Base-by-base conservation (phyloP, 306 rosid species). In the Gillenia trifoliata region DNA sequence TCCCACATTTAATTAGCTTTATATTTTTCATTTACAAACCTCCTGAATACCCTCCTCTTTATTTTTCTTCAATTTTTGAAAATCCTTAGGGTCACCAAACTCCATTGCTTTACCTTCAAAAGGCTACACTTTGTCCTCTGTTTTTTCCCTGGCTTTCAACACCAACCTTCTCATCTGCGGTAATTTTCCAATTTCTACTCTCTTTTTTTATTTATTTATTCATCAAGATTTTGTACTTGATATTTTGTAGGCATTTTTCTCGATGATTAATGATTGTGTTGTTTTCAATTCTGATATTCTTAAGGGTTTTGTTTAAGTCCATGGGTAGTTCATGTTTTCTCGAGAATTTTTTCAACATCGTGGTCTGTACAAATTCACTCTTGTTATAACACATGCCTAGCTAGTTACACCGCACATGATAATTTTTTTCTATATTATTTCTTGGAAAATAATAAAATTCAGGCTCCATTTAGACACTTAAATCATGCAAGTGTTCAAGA, bases 31-130 rank as follows among this genome's bases (percentile, higher is more conserved):
- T 54, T 54, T 52, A 19, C 22, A 70, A 34, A 59, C 49, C 40
- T 70, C 74, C 50, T n/a, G 20, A 31, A 71, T 56, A 23, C 49
- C 6, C 50, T 70, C 74, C 17, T 20, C 33, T 54, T 71, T 49
- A 26, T 10, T 23, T 22, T 34, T 31, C 33, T 71, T 52, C 33
- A 12, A 19, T 11, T 70, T 38, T 15, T 70, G 8, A n/a, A 20
- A n/a, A 11, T 23, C 38, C 11, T 28, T 19, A 50, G 62, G 73
- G 61, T 49, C 43, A 29, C 45, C 45, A 30, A n/a, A 41, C 38
- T 49, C 34, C 36, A 16, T 36, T 36, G 11, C 40, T 1, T 2
- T 7, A 28, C 31, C 75, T 34, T 71, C 38, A 36, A 16, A 34
- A n/a, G 64, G 50, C 13, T 38, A 30, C 9, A 30, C 66, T 4